Percentiles rank a stretch among this genome's conserved stretches.
phyloP scores from a whole-genome alignment of 352 stramenopile genomes.

The Phytophthora lateralis region DNA sequence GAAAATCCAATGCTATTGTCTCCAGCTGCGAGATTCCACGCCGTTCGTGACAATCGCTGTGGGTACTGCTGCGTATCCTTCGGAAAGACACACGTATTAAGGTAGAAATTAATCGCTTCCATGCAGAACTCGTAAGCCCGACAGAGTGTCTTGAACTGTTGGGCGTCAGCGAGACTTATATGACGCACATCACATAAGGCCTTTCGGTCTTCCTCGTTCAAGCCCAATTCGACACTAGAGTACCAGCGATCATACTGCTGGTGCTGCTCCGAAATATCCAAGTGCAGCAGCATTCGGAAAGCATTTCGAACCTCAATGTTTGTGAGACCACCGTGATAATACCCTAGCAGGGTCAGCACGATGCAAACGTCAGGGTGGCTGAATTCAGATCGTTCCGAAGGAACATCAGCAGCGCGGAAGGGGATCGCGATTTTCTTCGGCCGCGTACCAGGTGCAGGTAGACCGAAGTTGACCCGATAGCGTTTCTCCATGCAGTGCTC shows the following conservation, averaged over 20 bases:
- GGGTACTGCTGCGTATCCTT: constrained; percentile 82
- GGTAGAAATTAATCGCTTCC: constrained; percentile 84
- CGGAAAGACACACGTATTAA: constrained; percentile 85
- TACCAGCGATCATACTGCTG: constrained; percentile 81
- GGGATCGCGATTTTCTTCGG: constrained; percentile 84
- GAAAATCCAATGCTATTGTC: constrained; percentile 80
- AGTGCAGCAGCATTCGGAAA: constrained; percentile 59
- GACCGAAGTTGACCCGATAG: constrained; percentile 81
- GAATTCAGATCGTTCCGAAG: constrained; percentile 85
- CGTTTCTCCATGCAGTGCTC: constrained; percentile 88
- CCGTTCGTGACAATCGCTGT: constrained; percentile 65
- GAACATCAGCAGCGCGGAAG: constrained; percentile 85
- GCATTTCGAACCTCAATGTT: constrained; percentile 51
- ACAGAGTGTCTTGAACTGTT: constrained; percentile 64
- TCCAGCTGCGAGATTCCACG: constrained; percentile 85
- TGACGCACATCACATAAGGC: constrained; percentile 64
- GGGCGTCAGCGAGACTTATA: constrained; percentile 75
- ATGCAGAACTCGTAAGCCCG: constrained; percentile 66
- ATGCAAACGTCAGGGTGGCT: constrained; percentile 89
- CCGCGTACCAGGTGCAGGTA: constrained; percentile 44
- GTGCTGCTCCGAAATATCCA: constrained; percentile 68
- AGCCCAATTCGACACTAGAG: constrained; percentile 27
- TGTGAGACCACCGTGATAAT: constrained; percentile 82
- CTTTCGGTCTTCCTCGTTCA: constrained; percentile 17
- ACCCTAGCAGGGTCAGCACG: constrained; percentile 79